Conservation (phyloP, 2,329 filamentous ascomycete species). For the Bretziella fagacearum region DNA sequence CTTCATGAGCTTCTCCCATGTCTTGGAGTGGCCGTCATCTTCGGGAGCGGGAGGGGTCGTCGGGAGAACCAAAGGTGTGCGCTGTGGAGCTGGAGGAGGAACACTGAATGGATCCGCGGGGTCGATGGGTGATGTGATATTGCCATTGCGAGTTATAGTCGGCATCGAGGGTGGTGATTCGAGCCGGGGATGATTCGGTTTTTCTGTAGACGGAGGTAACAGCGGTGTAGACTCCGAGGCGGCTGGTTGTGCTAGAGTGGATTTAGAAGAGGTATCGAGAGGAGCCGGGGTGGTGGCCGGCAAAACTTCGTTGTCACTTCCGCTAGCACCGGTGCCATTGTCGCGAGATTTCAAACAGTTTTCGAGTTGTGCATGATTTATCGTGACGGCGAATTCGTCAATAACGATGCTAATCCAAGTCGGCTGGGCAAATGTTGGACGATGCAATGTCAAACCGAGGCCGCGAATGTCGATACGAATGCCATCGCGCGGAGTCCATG, state of each 20-base stretch:
- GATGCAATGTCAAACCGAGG: slow-evolving; percentile 72
- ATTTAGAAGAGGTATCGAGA: not conserved
- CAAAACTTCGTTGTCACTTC: slow-evolving; percentile 8
- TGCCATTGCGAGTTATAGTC: slow-evolving; percentile 19
- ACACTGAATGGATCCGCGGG: slow-evolving; percentile 9
- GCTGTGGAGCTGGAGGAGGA: slow-evolving; percentile 16
- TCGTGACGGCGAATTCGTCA: slow-evolving; percentile 65
- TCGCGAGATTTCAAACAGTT: slow-evolving; percentile 19
- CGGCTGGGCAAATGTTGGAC: slow-evolving; percentile 89
- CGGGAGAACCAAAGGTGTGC: slow-evolving; percentile 6
- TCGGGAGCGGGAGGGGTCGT: slow-evolving; percentile 16
- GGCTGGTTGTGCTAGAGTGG: not conserved
- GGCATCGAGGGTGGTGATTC: slow-evolving; percentile 6
- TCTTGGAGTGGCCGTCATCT: slow-evolving; percentile 40
- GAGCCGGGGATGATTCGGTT: not conserved
- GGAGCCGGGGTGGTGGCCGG: not conserved
- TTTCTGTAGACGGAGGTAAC: not conserved
- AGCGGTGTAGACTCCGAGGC: not conserved
- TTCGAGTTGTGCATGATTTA: slow-evolving; percentile 53
- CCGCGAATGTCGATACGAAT: slow-evolving; percentile 78
- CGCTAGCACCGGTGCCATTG: slow-evolving; percentile 15
- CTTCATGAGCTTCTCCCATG: slow-evolving; percentile 63
- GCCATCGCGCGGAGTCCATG: slow-evolving; percentile 79
- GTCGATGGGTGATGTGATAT: slow-evolving; percentile 16
- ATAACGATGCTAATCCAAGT: slow-evolving; percentile 90